Conservation (phyloP, 495 filamentous ascomycete species). For the Lichenothelia convexa region DNA sequence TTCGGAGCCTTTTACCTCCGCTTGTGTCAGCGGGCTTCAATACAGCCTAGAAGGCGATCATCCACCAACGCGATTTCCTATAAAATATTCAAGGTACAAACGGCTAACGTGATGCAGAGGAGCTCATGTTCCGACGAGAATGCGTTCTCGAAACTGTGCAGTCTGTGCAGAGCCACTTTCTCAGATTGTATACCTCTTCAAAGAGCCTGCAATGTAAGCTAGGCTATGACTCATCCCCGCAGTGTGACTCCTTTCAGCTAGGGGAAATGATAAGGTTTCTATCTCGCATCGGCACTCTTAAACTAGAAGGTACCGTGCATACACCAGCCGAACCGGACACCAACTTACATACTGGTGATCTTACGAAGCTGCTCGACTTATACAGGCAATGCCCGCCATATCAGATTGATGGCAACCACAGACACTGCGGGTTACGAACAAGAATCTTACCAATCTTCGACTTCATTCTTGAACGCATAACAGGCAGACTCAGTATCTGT, state of each 20-base stretch:
- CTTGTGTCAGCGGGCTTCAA: too few species aligned
- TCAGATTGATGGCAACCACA: conserved; percentile 61
- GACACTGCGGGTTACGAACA: conserved; percentile 56
- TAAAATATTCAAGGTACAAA: neutral
- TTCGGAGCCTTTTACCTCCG: too few species aligned
- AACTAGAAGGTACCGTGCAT: conserved; percentile 21
- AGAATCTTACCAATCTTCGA: conserved; percentile 50
- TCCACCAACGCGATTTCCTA: neutral
- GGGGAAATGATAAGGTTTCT: conserved; percentile 78
- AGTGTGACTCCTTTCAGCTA: conserved; percentile 74
- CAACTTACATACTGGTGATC: conserved; percentile 28
- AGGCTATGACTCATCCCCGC: conserved; percentile 52
- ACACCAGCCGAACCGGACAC: conserved; percentile 12
- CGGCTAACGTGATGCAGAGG: conserved; percentile 31
- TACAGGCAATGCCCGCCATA: conserved; percentile 52
- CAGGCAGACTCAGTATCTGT: conserved; percentile 27
- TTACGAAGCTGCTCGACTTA: conserved; percentile 31
- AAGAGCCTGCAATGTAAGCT: conserved; percentile 46
- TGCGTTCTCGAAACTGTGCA: conserved; percentile 57
- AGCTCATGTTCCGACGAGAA: conserved; percentile 50
- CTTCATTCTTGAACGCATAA: conserved; percentile 25
- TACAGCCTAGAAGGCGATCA: too few species aligned
- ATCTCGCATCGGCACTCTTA: conserved; percentile 23
- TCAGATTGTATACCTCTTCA: conserved; percentile 47
- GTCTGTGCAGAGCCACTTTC: conserved; percentile 56